A percentile compares a stretch with the other conserved stretches of the same genome.
Conservation (phyloP, 192 early-diverging fungal genomes). For the Nowakowskiella sp. region DNA sequence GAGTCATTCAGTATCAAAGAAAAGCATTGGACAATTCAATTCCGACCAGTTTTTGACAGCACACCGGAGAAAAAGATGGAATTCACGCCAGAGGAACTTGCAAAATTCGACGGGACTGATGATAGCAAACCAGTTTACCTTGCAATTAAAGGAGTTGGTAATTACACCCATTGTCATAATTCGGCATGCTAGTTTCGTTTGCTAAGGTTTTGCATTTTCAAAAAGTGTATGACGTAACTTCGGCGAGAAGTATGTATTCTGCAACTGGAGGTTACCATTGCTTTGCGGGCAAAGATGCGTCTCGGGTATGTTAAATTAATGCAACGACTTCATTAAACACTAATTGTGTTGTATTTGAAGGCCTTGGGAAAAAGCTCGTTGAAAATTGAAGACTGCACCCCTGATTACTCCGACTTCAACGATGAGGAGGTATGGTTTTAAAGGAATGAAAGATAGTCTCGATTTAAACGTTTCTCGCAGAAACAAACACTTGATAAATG, state of each 20-base stretch:
- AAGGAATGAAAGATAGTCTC: not conserved
- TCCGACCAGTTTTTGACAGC: too few species aligned
- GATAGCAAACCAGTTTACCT: constrained; percentile 58
- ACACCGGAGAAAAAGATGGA: not conserved
- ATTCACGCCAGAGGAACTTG: constrained; percentile 52
- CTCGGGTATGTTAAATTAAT: constrained; percentile 35
- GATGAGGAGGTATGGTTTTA: constrained; percentile 54
- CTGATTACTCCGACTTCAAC: constrained; percentile 59
- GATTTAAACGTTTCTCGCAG: constrained; percentile 25
- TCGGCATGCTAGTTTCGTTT: constrained; percentile 1
- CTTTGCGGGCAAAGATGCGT: constrained; percentile 79
- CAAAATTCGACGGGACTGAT: constrained; percentile 55
- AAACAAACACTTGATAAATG: constrained; percentile 65
- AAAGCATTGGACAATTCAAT: too few species aligned
- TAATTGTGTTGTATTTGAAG: constrained; percentile 17
- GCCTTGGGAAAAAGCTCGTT: constrained; percentile 62
- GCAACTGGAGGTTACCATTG: constrained; percentile 59
- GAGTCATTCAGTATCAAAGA: too few species aligned
- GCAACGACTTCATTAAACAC: not conserved
- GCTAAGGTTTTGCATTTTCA: constrained; percentile 5
- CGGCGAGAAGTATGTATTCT: constrained; percentile 55
- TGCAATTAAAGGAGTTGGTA: constrained; percentile 69
- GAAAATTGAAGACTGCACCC: constrained; percentile 60
- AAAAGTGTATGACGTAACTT: constrained; percentile 64
- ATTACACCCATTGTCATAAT: not conserved